phyloP scores from a whole-genome alignment of 768 basidiomycete genomes.

The Artomyces pyxidatus region DNA sequence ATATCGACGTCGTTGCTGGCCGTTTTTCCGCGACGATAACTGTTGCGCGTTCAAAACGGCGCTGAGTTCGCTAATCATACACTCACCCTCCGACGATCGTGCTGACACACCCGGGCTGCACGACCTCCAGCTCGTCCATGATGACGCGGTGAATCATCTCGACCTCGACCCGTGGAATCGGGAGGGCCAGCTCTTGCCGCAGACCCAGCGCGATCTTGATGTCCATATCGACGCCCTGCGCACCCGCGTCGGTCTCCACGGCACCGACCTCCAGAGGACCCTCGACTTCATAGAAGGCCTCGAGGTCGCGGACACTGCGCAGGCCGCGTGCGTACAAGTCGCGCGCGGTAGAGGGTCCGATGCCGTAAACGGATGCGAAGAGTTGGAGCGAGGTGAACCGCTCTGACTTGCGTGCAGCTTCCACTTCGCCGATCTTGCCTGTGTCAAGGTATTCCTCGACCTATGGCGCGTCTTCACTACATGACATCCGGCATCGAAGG shows the following conservation, averaged over 20 bases:
- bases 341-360: conserved; percentile 65
- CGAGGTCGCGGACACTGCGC: conserved; percentile 62
- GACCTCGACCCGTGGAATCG: conserved; percentile 70
- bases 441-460: conserved; percentile 52
- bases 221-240: conserved; percentile 17
- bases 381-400: conserved; percentile 49
- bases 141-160: conserved; percentile 67
- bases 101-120: conserved; percentile 61
- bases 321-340: conserved; percentile 57
- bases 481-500: no score
- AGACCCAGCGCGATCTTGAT: conserved; percentile 55
- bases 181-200: conserved; percentile 46
- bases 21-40: conserved; percentile 79
- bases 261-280: conserved; percentile 16
- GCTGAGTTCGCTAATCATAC: not conserved
- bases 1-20: conserved; percentile 86
- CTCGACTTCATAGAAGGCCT: conserved; percentile 51
- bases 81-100: conserved; percentile 76
- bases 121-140: conserved; percentile 50
- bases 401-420: conserved; percentile 28
- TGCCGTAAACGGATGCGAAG: conserved; percentile 62
- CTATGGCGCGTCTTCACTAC: no score
- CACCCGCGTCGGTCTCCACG: conserved; percentile 10
- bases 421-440: conserved; percentile 56
- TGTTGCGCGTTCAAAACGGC: conserved; percentile 23